A percentile compares a stretch with the other conserved stretches of the same genome.
Evolutionary conservation across 2,329 filamentous ascomycete genomes (phyloP).

Genomic region (Beauveria brongniartii): DNA sequence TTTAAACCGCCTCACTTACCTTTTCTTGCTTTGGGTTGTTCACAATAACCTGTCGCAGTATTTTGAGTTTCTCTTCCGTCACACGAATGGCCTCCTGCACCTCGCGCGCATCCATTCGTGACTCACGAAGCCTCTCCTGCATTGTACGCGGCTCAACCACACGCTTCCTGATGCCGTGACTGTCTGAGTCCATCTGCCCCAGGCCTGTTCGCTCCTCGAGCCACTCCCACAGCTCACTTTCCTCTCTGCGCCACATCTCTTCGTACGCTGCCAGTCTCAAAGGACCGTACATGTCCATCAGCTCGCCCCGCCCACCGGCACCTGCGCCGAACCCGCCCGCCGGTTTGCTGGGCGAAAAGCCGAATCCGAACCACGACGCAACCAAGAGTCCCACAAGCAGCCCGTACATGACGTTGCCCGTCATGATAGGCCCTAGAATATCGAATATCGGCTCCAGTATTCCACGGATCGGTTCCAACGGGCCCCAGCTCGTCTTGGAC

Average conservation of each 20-base stretch:
- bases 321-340: conserved; percentile 28
- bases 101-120: conserved; percentile 62
- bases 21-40: conserved; percentile 31
- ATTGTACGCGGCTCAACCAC: conserved; percentile 46
- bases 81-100: conserved; percentile 74
- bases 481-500: conserved; percentile 57
- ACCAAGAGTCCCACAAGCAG: conserved; percentile 67
- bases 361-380: conserved; percentile 64
- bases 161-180: conserved; percentile 31
- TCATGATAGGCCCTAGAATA: conserved; percentile 62
- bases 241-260: conserved; percentile 83
- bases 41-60: conserved; percentile 63
- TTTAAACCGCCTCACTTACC: background rate
- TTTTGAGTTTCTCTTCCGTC: conserved; percentile 75
- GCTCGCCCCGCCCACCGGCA: background rate
- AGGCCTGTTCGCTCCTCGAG: conserved; percentile 77
- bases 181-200: conserved; percentile 43
- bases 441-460: conserved; percentile 63
- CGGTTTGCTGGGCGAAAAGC: conserved; percentile 34
- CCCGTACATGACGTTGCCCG: conserved; percentile 68
- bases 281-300: conserved; percentile 31
- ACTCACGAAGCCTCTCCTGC: conserved; percentile 50
- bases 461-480: conserved; percentile 68
- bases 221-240: conserved; percentile 89
- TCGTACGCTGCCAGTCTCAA: conserved; percentile 79